A percentile compares a stretch with the other conserved stretches of the same genome.
phyloP scores from a whole-genome alignment of 805 yeast species.

The Ogataea pignaliae region DNA sequence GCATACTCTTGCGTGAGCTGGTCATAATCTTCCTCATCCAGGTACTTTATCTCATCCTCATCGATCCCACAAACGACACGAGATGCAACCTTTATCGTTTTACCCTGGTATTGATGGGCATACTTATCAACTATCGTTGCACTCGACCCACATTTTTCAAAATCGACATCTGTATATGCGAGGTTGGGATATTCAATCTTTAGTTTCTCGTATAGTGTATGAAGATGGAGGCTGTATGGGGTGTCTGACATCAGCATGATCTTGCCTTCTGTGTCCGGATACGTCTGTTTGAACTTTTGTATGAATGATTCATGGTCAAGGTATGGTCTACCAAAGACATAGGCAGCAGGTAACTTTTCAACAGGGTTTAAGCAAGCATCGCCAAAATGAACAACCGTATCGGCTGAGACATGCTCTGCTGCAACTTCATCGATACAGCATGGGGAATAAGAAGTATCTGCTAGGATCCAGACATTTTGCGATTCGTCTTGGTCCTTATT shows the following conservation, averaged over 20 bases:
- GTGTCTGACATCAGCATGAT: conserved; percentile 74
- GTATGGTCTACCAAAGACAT: conserved; percentile 70
- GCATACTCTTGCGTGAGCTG: conserved; percentile 40
- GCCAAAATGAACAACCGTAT: conserved; percentile 87
- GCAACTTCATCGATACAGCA: conserved; percentile 98
- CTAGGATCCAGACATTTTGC: conserved; percentile 68
- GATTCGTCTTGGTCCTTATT: conserved; percentile 7
- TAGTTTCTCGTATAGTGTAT: conserved; percentile 33
- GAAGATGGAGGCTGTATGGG: conserved; percentile 49
- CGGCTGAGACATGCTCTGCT: conserved; percentile 85
- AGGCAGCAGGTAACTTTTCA: conserved; percentile 66
- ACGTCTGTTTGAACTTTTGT: conserved; percentile 37
- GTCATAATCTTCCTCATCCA: conserved; percentile 27
- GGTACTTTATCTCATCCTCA: conserved; percentile 10
- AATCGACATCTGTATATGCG: conserved; percentile 38
- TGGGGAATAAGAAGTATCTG: conserved; percentile 92
- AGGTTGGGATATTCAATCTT: conserved; percentile 29
- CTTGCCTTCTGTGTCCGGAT: conserved; percentile 34
- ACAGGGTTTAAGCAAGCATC: conserved; percentile 88
- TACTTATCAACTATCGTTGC: conserved; percentile 24
- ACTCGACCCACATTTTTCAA: conserved; percentile 16
- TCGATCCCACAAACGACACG: conserved; percentile 29
- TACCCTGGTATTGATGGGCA: not conserved
- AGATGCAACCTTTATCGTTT: conserved; percentile 24
- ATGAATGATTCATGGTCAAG: conserved; percentile 40